Evolutionary conservation across 441 rosid species (phyloP).

Genomic region (Adansonia gregorii): DNA sequence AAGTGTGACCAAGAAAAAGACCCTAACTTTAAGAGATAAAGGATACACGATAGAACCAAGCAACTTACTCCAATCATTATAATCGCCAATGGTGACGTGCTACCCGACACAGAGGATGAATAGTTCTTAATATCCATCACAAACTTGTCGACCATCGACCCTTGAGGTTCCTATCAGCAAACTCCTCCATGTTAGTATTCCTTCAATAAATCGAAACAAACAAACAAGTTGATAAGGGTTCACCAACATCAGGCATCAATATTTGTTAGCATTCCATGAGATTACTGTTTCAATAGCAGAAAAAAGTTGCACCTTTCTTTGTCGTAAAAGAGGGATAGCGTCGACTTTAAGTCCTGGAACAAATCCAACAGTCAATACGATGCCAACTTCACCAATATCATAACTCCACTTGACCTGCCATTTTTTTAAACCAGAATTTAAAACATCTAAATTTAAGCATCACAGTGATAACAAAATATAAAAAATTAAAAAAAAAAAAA

Average conservation of each 20-base stretch:
- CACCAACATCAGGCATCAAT: not conserved
- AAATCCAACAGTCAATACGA: slow-evolving; percentile 72
- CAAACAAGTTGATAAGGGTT: not conserved
- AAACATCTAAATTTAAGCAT: slow-evolving; percentile 7
- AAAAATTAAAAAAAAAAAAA: not conserved
- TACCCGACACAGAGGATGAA: slow-evolving; percentile 54
- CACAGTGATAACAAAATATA: not conserved
- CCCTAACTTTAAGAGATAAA: slow-evolving; percentile 20
- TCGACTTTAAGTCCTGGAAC: slow-evolving; percentile 85
- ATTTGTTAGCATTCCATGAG: not conserved
- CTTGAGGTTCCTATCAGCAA: slow-evolving; percentile 38
- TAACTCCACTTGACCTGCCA: slow-evolving; percentile 46
- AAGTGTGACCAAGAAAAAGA: slow-evolving; percentile 20
- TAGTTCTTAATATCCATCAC: slow-evolving; percentile 62
- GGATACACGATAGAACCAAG: slow-evolving; percentile 19
- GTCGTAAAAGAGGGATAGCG: slow-evolving; percentile 52
- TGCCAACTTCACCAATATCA: slow-evolving; percentile 37
- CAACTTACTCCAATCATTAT: slow-evolving; percentile 77
- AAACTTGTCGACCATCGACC: slow-evolving; percentile 50
- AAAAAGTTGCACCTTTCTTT: slow-evolving; percentile 35
- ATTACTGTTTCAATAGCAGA: not conserved
- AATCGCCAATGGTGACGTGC: slow-evolving; percentile 60
- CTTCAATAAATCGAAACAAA: not conserved
- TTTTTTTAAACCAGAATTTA: slow-evolving; percentile 5
- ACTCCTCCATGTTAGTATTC: slow-evolving; percentile 20